Conservation (phyloP, 139 green algal species). For the Bryopsis sp. region DNA sequence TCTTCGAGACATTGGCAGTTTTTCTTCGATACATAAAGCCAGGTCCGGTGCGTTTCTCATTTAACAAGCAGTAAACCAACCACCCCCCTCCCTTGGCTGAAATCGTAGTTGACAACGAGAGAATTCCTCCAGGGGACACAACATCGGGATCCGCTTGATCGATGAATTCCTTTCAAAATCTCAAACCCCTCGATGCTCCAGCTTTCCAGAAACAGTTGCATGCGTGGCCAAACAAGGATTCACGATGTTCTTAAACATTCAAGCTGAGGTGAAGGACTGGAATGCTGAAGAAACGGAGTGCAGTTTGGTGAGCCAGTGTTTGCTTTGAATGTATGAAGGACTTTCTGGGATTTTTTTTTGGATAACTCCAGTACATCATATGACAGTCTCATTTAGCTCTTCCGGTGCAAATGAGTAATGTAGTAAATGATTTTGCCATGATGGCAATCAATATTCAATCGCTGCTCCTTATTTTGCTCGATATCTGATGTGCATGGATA, state of each 20-base stretch:
- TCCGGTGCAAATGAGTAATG: too few species aligned
- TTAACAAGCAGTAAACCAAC: too few species aligned
- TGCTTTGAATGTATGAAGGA: too few species aligned
- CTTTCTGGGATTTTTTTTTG: too few species aligned
- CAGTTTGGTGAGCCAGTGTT: slow-evolving; percentile 48
- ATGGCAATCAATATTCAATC: too few species aligned
- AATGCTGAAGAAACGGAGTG: slow-evolving; percentile 73
- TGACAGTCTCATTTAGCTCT: not conserved
- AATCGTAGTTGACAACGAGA: not conserved
- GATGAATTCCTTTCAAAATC: slow-evolving; percentile 93
- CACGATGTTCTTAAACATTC: slow-evolving; percentile 86
- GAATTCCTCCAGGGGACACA: slow-evolving; percentile 65
- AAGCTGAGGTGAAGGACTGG: slow-evolving; percentile 66
- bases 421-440: too few species aligned
- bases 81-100: not conserved
- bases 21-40: too few species aligned
- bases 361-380: too few species aligned
- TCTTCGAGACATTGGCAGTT: too few species aligned
- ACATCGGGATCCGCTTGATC: slow-evolving; percentile 86
- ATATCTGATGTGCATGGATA: too few species aligned
- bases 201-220: slow-evolving; percentile 72
- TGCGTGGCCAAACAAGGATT: slow-evolving; percentile 58
- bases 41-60: too few species aligned
- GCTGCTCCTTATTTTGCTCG: too few species aligned
- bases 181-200: slow-evolving; percentile 45